A percentile compares a stretch with the other conserved stretches of the same genome.
phyloP scores from a whole-genome alignment of 768 basidiomycete species.

The Leccinum broughii region DNA sequence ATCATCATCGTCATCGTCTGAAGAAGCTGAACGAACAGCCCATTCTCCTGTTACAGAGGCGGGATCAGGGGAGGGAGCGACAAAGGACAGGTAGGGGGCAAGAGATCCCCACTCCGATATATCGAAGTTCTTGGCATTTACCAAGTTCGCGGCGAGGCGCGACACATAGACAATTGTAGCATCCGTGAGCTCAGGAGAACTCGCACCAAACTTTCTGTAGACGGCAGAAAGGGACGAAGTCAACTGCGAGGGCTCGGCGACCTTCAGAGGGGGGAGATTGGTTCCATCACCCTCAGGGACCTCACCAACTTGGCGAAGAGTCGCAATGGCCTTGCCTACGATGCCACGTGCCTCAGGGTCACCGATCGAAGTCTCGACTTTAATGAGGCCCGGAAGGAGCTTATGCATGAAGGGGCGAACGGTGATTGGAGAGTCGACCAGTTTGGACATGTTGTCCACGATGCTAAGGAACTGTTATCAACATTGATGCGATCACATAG shows the following conservation, averaged over 20 bases:
- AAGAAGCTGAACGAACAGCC: conserved; percentile 86
- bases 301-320: conserved; percentile 93
- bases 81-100: conserved; percentile 71
- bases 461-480: conserved; percentile 54
- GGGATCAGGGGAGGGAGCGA: conserved; percentile 64
- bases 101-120: conserved; percentile 84
- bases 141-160: conserved; percentile 79
- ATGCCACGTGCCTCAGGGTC: conserved; percentile 98
- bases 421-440: conserved; percentile 92
- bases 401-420: conserved; percentile 97
- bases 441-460: conserved; percentile 97
- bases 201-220: conserved; percentile 82
- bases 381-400: conserved; percentile 92
- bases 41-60: conserved; percentile 74
- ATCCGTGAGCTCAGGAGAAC: conserved; percentile 56
- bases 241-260: conserved; percentile 68
- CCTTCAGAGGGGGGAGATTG: conserved; percentile 83
- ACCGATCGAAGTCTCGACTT: conserved; percentile 92
- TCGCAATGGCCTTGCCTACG: conserved; percentile 87
- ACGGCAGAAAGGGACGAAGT: conserved; percentile 65
- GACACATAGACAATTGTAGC: conserved; percentile 68
- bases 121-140: conserved; percentile 92
- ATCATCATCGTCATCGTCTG: conserved; percentile 66
- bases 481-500: conserved; percentile 14
- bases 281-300: conserved; percentile 87